Evolutionary conservation across 495 filamentous ascomycete genomes (phyloP), one percentile per base, ranked within the genome.

Genomic region (Tuber aestivum): DNA sequence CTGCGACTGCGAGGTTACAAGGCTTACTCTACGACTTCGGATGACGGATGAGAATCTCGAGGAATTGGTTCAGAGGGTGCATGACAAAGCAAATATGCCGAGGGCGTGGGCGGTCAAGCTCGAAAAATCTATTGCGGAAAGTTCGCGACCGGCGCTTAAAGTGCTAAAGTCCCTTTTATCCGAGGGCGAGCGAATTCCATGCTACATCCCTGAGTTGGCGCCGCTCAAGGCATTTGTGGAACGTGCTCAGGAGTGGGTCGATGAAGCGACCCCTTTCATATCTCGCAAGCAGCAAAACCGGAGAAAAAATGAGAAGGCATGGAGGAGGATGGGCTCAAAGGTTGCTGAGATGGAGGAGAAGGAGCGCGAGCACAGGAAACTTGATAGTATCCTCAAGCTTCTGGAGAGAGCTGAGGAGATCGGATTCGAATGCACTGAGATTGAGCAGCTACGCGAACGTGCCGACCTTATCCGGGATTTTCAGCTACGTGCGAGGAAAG

Each of bases 241-340:
- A 79, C 91, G 92, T 79, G 97, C 94, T 86, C 95, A 97, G 85
- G 94, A 97, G 84, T 97, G 96, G 93, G 94, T 97, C 78, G 95
- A 99, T 78, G 95, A 97, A 85, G 95, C 95, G 75, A 94, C 92
- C 78, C 97, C 94, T 83, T 99, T 95, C 87, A 97, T 95, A 79
- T 94, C 94, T 76, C 92, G 95, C 71, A 99, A 99, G 86, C 95
- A 98, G 86, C 95, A 97, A 85, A 97, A 97, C 84, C 92, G 95
- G 80, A 93, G 95, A 76, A 99, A 99, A 85, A 97, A 92, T 84
- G 94, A 97, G 82, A 96, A 95, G 83, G 91, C 89, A 44, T 97
- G 93, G 93, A 93, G 93, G 78, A 91, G 88, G 82, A 84, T 86
- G 23, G 83, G 85, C 65, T 89, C 90, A 75, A 92, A 89, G 83